Percentiles rank a stretch among this genome's conserved stretches.
Evolutionary conservation across 2,329 filamentous ascomycete genomes (phyloP).

Genomic region (Pyrenophora teres): DNA sequence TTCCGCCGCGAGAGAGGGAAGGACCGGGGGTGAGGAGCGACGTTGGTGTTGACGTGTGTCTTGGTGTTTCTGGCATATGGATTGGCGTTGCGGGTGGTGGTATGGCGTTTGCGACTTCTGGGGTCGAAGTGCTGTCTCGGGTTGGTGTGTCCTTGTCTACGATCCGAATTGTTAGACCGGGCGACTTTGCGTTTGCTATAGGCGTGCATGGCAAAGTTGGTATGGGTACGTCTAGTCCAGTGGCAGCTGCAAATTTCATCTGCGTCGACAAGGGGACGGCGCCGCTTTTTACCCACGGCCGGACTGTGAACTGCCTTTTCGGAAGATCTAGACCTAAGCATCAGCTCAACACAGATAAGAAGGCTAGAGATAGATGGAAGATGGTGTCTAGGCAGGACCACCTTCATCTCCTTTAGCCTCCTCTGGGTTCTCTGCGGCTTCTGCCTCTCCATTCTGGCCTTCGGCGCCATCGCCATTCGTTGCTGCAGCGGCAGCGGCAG

Average conservation of each 20-base stretch:
- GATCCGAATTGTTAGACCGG: constrained; percentile 14
- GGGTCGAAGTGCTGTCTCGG: background rate
- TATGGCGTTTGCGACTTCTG: background rate
- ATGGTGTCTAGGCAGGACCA: constrained; percentile 40
- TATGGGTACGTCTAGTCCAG: constrained; percentile 8
- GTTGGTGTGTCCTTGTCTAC: constrained; percentile 5
- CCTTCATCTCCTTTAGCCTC: constrained; percentile 44
- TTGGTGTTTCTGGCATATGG: background rate
- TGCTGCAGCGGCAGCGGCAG: constrained; percentile 22
- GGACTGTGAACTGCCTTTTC: constrained; percentile 26
- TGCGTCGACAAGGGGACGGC: constrained; percentile 25
- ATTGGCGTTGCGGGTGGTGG: background rate
- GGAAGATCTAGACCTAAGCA: constrained; percentile 25
- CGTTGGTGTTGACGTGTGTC: constrained; percentile 1
- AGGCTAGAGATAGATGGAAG: constrained; percentile 18
- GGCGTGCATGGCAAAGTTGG: background rate
- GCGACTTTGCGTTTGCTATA: background rate
- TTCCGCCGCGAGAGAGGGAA: background rate
- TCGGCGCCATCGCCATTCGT: constrained; percentile 29
- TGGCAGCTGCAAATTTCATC: constrained; percentile 11
- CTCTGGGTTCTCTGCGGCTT: constrained; percentile 24
- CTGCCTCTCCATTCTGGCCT: constrained; percentile 30
- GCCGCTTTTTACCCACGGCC: constrained; percentile 37
- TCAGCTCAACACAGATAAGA: constrained; percentile 30
- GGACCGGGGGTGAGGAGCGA: background rate